A percentile compares a stretch with the other conserved stretches of the same genome.
phyloP scores from a whole-genome alignment of 2,329 filamentous ascomycete genomes.

The Lasiodiplodia theobromae region DNA sequence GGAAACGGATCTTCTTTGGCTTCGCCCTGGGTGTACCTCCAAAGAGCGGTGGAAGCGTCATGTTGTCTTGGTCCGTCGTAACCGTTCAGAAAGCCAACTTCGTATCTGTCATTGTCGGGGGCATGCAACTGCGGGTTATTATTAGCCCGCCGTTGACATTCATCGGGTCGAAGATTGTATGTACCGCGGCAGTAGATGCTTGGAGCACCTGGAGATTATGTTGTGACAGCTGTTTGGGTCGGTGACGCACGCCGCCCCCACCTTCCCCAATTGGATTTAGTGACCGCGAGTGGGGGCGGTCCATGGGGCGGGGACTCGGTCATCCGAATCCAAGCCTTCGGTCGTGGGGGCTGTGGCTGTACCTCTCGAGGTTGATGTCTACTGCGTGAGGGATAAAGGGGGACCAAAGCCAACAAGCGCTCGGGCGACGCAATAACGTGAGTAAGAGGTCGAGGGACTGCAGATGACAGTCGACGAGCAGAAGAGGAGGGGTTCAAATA shows the following conservation, averaged over 20 bases:
- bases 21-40: not conserved
- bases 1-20: not conserved
- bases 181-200: not conserved
- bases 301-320: not conserved
- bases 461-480: not conserved
- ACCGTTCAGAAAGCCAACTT: not conserved
- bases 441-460: not conserved
- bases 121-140: not conserved
- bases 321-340: not conserved
- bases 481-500: not conserved
- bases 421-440: not conserved
- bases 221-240: not conserved
- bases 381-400: not conserved
- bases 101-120: not conserved
- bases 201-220: not conserved
- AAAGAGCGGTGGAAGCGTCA: not conserved
- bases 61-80: not conserved
- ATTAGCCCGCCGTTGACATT: not conserved
- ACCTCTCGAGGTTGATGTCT: not conserved
- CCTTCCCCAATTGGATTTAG: not conserved
- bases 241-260: too few relatives aligned
- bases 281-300: not conserved
- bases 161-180: not conserved
- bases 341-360: not conserved
- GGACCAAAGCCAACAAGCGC: not conserved